phyloP scores from a whole-genome alignment of 495 filamentous ascomycete genomes.

The Podospora comata region DNA sequence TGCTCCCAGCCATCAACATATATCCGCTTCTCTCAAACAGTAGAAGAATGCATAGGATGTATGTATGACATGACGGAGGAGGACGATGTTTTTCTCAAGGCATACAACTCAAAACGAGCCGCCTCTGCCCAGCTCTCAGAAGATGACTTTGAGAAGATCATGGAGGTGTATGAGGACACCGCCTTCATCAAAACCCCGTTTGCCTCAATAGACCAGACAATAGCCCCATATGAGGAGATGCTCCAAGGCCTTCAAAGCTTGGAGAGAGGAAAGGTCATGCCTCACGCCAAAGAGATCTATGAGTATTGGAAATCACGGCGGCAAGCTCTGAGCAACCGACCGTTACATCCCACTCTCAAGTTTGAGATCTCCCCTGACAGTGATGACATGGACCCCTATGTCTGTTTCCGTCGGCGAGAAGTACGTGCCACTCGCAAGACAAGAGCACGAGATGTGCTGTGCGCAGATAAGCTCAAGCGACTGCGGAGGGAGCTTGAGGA shows the following conservation, averaged over 20 bases:
- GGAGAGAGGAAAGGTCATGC: slow-evolving; percentile 59
- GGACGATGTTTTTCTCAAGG: slow-evolving; percentile 79
- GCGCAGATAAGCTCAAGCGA: slow-evolving; percentile 88
- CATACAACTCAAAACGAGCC: slow-evolving; percentile 73
- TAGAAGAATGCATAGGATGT: slow-evolving; percentile 81
- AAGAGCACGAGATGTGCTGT: slow-evolving; percentile 86
- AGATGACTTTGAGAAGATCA: slow-evolving; percentile 87
- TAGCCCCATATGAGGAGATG: slow-evolving; percentile 77
- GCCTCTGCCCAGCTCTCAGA: slow-evolving; percentile 68
- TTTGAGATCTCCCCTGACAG: slow-evolving; percentile 89
- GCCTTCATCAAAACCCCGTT: slow-evolving; percentile 77
- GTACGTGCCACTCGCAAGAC: slow-evolving; percentile 94
- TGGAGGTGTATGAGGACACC: slow-evolving; percentile 92
- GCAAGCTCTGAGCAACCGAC: slow-evolving; percentile 58
- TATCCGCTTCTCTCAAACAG: slow-evolving; percentile 96
- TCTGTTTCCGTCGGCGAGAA: slow-evolving; percentile 96
- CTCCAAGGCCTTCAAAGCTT: slow-evolving; percentile 70
- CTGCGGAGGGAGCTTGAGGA: slow-evolving; percentile 90
- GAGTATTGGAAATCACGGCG: slow-evolving; percentile 82
- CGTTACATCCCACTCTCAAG: slow-evolving; percentile 75
- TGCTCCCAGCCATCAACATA: slow-evolving; percentile 87
- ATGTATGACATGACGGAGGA: slow-evolving; percentile 91
- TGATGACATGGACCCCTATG: slow-evolving; percentile 94
- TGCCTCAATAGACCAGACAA: slow-evolving; percentile 81
- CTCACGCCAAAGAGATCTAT: slow-evolving; percentile 82